Base-by-base conservation (phyloP, 2,329 filamentous ascomycete species). In the Fusarium sp. region DNA sequence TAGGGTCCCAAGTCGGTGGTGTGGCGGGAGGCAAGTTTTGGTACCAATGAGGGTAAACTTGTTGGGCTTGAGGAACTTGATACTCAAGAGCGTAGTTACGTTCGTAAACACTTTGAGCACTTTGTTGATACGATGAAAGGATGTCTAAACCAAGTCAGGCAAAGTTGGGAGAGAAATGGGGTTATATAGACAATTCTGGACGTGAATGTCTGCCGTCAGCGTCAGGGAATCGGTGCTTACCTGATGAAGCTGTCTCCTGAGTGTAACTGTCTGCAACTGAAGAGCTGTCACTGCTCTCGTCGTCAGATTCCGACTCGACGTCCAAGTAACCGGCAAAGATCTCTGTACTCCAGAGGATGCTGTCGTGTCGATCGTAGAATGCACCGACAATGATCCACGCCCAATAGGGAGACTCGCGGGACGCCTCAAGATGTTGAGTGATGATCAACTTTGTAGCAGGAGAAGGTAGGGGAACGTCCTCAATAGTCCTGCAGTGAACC, bases 401-500 rank as follows among this genome's bases (percentile, higher is more conserved):
- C 82, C 83, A 85, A 60, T 72, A 79, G 1, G 74, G 76, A 5
- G 75, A 71, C 24, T 77, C 73, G 4, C 71, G 74, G 18, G 76
- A 77, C 11, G 75, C 63, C 50, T 79, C 70, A 43, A 83, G 70
- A 55, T 81, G 76, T 68, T 85, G 83, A 20, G 80, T 83, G 49
- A 85, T 78, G 66, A 83, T 68, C 28, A 85, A 77, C 61, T 82
- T 83, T 5, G 79, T 80, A 15, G 84, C 84, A 5, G 84, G 82
- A 43, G 75, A 71, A 5, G 84, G 84, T 20, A 86, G 76, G 39
- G 77, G 69, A 39, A 70, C 75, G 48, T 70, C 68, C 47, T 75
- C 67, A n/a, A 76, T 75, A 42, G 72, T 78, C 65, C 71, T 71
- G 56, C 63, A 60, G 16, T 28, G 54, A 28, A 71, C 29, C 35